Conservation (phyloP, 2,329 filamentous ascomycete species). For the Cytospora paraplurivora region DNA sequence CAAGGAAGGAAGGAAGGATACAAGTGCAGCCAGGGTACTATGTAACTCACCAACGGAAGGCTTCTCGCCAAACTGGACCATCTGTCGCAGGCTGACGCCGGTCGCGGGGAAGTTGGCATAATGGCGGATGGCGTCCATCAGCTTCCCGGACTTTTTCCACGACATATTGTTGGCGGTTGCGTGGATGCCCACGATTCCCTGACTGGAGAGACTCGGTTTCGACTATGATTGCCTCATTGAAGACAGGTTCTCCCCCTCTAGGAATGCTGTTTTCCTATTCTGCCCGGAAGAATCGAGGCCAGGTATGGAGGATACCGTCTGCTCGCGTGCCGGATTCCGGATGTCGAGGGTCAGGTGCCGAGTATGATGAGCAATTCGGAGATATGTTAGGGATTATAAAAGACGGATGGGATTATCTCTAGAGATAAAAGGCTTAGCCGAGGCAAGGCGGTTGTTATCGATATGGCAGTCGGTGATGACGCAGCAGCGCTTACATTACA, state of each 20-base stretch:
- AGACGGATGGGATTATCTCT: too few relatives aligned
- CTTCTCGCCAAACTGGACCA: conserved; percentile 97
- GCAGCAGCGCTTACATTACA: conserved; percentile 5
- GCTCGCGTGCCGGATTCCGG: background rate
- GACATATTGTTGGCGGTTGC: conserved; percentile 64
- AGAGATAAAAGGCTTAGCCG: conserved; percentile 20
- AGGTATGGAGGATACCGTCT: too few relatives aligned
- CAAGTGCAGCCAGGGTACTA: conserved; percentile 13
- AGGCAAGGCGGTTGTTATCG: conserved; percentile 29
- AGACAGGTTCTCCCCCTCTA: conserved; percentile 1
- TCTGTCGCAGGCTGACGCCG: conserved; percentile 93
- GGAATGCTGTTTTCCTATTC: background rate
- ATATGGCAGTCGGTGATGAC: conserved; percentile 23
- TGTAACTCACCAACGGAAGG: conserved; percentile 75
- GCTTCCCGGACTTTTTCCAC: conserved; percentile 85
- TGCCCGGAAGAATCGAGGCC: background rate
- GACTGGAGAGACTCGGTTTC: conserved; percentile 13
- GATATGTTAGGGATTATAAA: background rate
- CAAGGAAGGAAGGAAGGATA: background rate
- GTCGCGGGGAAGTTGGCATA: conserved; percentile 97
- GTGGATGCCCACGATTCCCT: conserved; percentile 30
- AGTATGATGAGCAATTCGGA: background rate
- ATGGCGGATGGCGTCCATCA: conserved; percentile 97
- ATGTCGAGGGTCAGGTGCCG: background rate
- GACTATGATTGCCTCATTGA: conserved; percentile 28